A percentile compares a stretch with the other conserved stretches of the same genome.
Evolutionary conservation across 768 basidiomycete genomes (phyloP).

Genomic region (Serendipita vermifera): DNA sequence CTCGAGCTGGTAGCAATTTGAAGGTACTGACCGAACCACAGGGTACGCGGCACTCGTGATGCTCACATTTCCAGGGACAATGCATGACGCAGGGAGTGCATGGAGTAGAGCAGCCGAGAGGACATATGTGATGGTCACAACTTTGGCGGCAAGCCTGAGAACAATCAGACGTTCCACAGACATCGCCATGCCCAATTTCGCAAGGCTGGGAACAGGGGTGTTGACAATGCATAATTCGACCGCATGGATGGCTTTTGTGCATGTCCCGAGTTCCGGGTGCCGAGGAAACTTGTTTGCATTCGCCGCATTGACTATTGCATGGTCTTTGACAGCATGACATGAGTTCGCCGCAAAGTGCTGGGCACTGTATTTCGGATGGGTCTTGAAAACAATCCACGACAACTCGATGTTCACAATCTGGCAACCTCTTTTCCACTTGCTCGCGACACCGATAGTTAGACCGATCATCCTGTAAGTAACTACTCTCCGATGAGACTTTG

Average conservation of each 20-base stretch:
- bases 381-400: conserved; percentile 37
- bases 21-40: conserved; percentile 48
- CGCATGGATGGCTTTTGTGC: conserved; percentile 39
- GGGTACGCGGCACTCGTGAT: conserved; percentile 43
- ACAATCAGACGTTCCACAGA: conserved; percentile 35
- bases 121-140: conserved; percentile 43
- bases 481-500: too few relatives aligned
- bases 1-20: background rate
- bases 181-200: conserved; percentile 29
- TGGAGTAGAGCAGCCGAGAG: conserved; percentile 33
- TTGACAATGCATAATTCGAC: conserved; percentile 40
- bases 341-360: conserved; percentile 28
- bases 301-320: conserved; percentile 37
- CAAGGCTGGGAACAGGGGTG: conserved; percentile 41
- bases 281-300: conserved; percentile 29
- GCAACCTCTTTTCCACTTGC: conserved; percentile 32
- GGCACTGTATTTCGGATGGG: conserved; percentile 30
- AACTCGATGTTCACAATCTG: conserved; percentile 41
- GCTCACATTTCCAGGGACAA: conserved; percentile 49
- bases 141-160: conserved; percentile 36
- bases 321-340: conserved; percentile 42
- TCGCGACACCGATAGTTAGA: conserved; percentile 32
- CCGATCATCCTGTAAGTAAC: conserved; percentile 35
- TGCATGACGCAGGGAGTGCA: conserved; percentile 52
- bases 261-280: conserved; percentile 20